Evolutionary conservation across 371 early-diverging fungal genomes (phyloP), one percentile per base, ranked within the genome.

Genomic region (Apophysomyces sp.): DNA sequence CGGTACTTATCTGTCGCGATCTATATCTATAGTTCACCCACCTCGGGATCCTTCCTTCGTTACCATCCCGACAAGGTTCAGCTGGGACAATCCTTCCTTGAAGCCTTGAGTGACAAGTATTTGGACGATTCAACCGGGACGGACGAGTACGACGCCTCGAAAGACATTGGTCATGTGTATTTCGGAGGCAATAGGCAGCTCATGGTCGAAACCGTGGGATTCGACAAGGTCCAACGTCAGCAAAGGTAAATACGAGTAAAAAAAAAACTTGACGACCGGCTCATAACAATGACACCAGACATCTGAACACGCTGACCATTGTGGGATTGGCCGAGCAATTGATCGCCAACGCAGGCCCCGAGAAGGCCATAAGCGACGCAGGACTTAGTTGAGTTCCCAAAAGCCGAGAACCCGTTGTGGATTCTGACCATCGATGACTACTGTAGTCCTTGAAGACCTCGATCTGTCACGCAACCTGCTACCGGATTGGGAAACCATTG

Each of bases 41-140:
- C 84, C 30, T 74, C 85, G 11, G 93, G 89, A 2, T 92, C 94
- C n/a, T 95, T 95, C 66, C 80, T 93, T 29, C 82, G 92, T 5
- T 65, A 60, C 28, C 70, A 73, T 28, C 80, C 89, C 0, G 63
- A 73, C 11, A 89, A 87, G 57, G 77, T 90, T 18, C 40, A 67
- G 4, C 68, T 67, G 7, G 89, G 88, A 0, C 72, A 65, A 18
- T 60, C 79, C 4, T 85, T 90, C 57, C 68, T 87, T 31, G 61
- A 66, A 29, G 85, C 86, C 1, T 58, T 92, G 24, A 71, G 55
- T 13, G 78, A 80, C 0, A 82, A 86, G 65, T 92, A 92, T 57
- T 69, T 84, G 16, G 65, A 58, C 16, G 29, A 40, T 5, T 61
- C 61, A 0, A 41, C 56, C 3, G 65, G 62, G 12, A 41, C 61